A percentile compares a stretch with the other conserved stretches of the same genome.
Evolutionary conservation across 257 asterid genomes (phyloP).

Genomic region (Solanum raphanifolium): DNA sequence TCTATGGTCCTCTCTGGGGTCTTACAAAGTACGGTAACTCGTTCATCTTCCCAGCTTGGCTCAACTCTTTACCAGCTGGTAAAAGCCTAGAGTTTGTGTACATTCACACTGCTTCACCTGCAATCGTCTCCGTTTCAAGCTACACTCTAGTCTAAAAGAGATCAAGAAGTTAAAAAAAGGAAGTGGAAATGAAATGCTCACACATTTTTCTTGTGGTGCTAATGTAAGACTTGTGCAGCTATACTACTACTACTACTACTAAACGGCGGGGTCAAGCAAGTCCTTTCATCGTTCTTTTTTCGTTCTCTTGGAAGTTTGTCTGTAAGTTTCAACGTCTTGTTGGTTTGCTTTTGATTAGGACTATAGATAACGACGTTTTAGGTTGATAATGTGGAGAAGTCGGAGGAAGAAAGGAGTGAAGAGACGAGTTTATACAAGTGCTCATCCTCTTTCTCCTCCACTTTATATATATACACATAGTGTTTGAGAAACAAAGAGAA

Average conservation of each 20-base stretch:
- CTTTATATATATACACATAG: slow-evolving; percentile 31
- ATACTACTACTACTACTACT: slow-evolving; percentile 20
- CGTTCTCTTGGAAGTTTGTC: background rate
- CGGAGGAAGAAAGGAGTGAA: slow-evolving; percentile 72
- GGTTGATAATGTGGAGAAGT: slow-evolving; percentile 37
- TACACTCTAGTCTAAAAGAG: slow-evolving; percentile 47
- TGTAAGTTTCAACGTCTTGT: slow-evolving; percentile 25
- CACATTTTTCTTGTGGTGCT: slow-evolving; percentile 18
- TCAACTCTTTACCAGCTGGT: slow-evolving; percentile 60
- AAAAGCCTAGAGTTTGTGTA: slow-evolving; percentile 87
- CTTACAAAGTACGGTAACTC: slow-evolving; percentile 59
- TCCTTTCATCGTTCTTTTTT: background rate
- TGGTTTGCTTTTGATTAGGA: slow-evolving; percentile 40
- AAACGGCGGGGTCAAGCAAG: slow-evolving; percentile 4
- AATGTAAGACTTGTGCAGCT: slow-evolving; percentile 62
- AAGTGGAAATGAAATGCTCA: slow-evolving; percentile 5
- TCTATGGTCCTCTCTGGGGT: slow-evolving; percentile 96
- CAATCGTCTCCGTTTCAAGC: slow-evolving; percentile 62
- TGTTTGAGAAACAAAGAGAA: slow-evolving; percentile 15
- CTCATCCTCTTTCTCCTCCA: slow-evolving; percentile 73
- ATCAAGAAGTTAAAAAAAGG: background rate
- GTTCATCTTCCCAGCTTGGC: slow-evolving; percentile 80
- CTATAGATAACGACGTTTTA: slow-evolving; percentile 13
- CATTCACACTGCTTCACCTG: slow-evolving; percentile 78
- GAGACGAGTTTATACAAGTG: slow-evolving; percentile 33